phyloP scores from a whole-genome alignment of 805 yeast genomes.

The Saccharomycopsis amapae region DNA sequence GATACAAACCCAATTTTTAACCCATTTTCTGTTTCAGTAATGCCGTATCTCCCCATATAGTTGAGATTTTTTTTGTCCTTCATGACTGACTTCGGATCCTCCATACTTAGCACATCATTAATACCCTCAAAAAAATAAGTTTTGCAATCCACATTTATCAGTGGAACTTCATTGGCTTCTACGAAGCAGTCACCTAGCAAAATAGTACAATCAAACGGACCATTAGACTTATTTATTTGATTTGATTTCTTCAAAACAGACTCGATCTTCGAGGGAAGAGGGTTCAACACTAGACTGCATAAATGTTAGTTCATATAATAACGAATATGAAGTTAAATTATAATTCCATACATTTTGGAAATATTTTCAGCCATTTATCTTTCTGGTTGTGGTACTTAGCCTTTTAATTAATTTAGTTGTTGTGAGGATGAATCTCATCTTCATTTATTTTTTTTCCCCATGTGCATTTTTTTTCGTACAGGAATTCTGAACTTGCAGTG shows the following conservation, averaged over 20 bases:
- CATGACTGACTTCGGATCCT: background rate
- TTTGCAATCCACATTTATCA: background rate
- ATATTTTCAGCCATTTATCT: too few species aligned
- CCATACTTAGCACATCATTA: background rate
- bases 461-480: too few species aligned
- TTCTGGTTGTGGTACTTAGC: too few species aligned
- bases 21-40: background rate
- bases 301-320: conserved; percentile 62
- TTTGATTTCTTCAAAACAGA: conserved; percentile 15
- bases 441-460: too few species aligned
- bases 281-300: conserved; percentile 29
- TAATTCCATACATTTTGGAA: too few species aligned
- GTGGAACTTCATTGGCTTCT: background rate
- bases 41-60: background rate
- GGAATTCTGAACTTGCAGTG: too few species aligned
- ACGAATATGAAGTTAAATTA: too few species aligned
- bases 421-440: too few species aligned
- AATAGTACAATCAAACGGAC: conserved; percentile 13
- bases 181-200: conserved; percentile 8
- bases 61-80: background rate
- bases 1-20: conserved; percentile 5
- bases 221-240: conserved; percentile 7
- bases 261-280: conserved; percentile 9
- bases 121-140: conserved; percentile 7
- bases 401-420: too few species aligned